Conservation (phyloP, 176 grass and related monocot species). For the Chloris gayana region DNA sequence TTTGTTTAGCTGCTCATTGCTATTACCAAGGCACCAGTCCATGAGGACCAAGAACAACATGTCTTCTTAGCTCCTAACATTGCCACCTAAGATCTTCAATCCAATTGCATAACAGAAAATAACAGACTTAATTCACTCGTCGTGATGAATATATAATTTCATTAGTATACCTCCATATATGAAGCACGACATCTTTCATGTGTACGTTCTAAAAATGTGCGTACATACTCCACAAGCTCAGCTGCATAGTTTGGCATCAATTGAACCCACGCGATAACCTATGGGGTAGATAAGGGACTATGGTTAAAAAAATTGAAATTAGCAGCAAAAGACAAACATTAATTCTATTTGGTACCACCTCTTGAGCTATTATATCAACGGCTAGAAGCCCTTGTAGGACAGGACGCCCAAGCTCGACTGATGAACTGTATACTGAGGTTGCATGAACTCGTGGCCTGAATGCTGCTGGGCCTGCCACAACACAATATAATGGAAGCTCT, state of each 20-base stretch:
- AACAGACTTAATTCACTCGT: constrained; percentile 1
- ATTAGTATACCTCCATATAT: constrained; percentile 85
- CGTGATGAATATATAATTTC: neutral
- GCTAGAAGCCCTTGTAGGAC: constrained; percentile 92
- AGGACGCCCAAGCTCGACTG: constrained; percentile 76
- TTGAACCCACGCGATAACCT: constrained; percentile 93
- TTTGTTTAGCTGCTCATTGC: neutral
- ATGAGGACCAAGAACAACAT: neutral
- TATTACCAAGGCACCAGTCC: neutral
- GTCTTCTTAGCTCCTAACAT: neutral
- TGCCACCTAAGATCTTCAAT: neutral
- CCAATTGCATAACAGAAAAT: neutral
- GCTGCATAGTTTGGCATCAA: constrained; percentile 94
- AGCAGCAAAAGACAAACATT: constrained; percentile 11
- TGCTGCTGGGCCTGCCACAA: constrained; percentile 84
- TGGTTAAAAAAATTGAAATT: constrained; percentile 22
- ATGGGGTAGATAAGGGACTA: constrained; percentile 34
- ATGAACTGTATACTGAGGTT: constrained; percentile 68
- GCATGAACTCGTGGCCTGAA: constrained; percentile 87
- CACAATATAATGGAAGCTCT: constrained; percentile 14
- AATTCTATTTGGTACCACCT: constrained; percentile 43
- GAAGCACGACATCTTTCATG: constrained; percentile 93
- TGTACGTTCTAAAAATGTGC: constrained; percentile 92
- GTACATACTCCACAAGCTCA: constrained; percentile 95
- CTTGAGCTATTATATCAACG: constrained; percentile 79